These are phyloP conservation scores for Hypsizygus marmoreus DNA, from an alignment of 768 basidiomycete species.

Conservation along the genomic window DNA sequence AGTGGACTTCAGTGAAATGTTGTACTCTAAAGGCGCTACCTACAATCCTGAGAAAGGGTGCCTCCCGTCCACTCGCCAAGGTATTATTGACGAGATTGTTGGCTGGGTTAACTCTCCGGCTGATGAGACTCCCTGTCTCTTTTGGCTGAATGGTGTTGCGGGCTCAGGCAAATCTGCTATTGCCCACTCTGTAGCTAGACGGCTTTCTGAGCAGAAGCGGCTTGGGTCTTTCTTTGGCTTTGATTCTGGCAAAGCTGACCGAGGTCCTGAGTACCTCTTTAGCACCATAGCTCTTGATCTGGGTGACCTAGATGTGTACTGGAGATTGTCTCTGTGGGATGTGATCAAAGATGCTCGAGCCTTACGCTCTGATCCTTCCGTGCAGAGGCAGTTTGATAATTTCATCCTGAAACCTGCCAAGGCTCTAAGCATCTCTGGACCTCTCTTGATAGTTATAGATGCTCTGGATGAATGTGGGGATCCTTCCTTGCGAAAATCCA, in stretches of 20 bases:
- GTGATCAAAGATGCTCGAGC: slow-evolving; percentile 5
- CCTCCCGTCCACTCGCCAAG: slow-evolving; percentile 20
- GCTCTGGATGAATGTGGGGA: slow-evolving; percentile 37
- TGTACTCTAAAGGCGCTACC: not conserved
- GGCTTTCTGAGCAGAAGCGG: slow-evolving; percentile 13
- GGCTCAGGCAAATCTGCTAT: no score
- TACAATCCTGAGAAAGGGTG: slow-evolving; percentile 1
- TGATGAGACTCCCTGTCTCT: slow-evolving; percentile 7
- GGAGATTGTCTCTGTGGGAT: not conserved
- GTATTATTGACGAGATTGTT: slow-evolving; percentile 23
- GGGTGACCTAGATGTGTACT: slow-evolving; percentile 15
- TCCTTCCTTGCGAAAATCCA: slow-evolving; percentile 11
- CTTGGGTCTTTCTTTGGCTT: slow-evolving; percentile 39
- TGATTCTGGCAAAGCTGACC: slow-evolving; percentile 18
- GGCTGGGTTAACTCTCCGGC: slow-evolving; percentile 19
- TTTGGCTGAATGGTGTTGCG: no score
- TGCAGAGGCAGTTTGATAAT: slow-evolving; percentile 17
- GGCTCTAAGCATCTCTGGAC: slow-evolving; percentile 13
- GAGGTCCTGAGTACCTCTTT: slow-evolving; percentile 25
- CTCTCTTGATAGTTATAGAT: slow-evolving; percentile 33
- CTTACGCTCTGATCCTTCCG: slow-evolving; percentile 8
- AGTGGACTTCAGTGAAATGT: slow-evolving; percentile 1
- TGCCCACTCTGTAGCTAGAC: no score
- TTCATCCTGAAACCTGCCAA: slow-evolving; percentile 12
- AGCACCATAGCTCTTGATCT: slow-evolving; percentile 33